phyloP scores from a whole-genome alignment of 2,329 filamentous ascomycete genomes.

The Akanthomyces muscarius region DNA sequence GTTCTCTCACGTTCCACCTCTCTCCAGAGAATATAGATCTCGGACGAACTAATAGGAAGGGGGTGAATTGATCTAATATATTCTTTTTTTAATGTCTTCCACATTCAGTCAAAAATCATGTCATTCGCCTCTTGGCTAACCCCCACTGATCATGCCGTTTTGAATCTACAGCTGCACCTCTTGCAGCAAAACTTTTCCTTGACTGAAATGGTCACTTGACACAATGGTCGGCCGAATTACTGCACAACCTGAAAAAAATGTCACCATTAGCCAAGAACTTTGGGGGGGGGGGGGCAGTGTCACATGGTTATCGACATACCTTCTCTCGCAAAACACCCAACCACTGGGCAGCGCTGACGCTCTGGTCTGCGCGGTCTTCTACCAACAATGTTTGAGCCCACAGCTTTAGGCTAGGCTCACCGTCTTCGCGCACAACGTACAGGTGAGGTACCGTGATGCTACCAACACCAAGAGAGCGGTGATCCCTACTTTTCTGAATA shows the following conservation, averaged over 20 bases:
- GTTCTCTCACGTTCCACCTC: not conserved
- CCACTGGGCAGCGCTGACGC: slow-evolving; percentile 89
- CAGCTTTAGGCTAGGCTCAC: slow-evolving; percentile 88
- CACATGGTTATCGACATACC: slow-evolving; percentile 48
- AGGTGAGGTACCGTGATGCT: slow-evolving; percentile 90
- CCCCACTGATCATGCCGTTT: slow-evolving; percentile 6
- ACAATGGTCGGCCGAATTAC: slow-evolving; percentile 23
- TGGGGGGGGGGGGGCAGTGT: too few relatives aligned
- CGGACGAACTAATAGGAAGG: not conserved
- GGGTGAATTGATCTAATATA: slow-evolving; percentile 13
- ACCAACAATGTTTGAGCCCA: slow-evolving; percentile 97
- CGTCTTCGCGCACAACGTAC: slow-evolving; percentile 91
- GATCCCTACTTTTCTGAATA: slow-evolving; percentile 85
- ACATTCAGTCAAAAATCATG: slow-evolving; percentile 6
- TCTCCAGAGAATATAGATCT: not conserved
- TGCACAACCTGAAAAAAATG: slow-evolving; percentile 30
- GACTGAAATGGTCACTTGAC: not conserved
- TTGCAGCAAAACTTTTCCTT: slow-evolving; percentile 9
- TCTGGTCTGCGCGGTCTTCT: slow-evolving; percentile 91
- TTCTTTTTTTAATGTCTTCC: slow-evolving; percentile 2
- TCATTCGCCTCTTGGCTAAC: slow-evolving; percentile 5
- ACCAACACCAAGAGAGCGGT: slow-evolving; percentile 80
- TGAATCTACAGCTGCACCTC: slow-evolving; percentile 10
- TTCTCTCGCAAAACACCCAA: slow-evolving; percentile 90
- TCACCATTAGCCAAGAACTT: not conserved